phyloP scores from a whole-genome alignment of 2,329 filamentous ascomycete species.

The Calonectria pauciramosa region DNA sequence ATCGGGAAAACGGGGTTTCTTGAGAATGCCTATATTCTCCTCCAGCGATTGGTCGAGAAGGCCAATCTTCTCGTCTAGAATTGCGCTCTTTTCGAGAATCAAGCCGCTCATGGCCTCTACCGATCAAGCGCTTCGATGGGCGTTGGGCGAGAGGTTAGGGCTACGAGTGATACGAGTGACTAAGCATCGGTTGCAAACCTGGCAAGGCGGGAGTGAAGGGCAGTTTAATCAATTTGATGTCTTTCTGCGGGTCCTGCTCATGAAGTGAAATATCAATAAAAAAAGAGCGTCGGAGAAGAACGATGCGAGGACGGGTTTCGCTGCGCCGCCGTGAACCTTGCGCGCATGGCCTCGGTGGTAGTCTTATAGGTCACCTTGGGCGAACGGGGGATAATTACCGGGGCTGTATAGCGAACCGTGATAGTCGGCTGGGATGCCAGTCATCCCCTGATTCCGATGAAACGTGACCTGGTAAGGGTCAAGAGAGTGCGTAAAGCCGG shows the following conservation, averaged over 20 bases:
- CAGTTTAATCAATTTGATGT: background rate
- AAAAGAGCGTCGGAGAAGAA: constrained; percentile 2
- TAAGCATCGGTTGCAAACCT: background rate
- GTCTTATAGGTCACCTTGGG: constrained; percentile 5
- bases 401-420: constrained; percentile 8
- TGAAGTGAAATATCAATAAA: background rate
- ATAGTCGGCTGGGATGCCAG: background rate
- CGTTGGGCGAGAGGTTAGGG: background rate
- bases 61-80: background rate
- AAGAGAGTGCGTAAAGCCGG: background rate
- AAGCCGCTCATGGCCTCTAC: constrained; percentile 4
- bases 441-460: constrained; percentile 11
- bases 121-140: background rate
- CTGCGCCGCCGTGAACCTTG: constrained; percentile 1
- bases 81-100: background rate
- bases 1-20: background rate
- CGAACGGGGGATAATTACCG: background rate
- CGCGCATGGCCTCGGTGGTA: background rate
- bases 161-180: background rate
- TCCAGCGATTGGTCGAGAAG: constrained; percentile 2
- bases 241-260: constrained; percentile 5
- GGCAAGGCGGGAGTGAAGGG: background rate
- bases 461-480: constrained; percentile 1
- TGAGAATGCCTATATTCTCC: constrained; percentile 13
- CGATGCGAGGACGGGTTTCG: background rate